Percentiles rank a stretch among this genome's conserved stretches.
These are phyloP conservation scores for Suhomyces yuchorum DNA, from an alignment of 1,139 yeast species.

Conservation along the genomic window DNA sequence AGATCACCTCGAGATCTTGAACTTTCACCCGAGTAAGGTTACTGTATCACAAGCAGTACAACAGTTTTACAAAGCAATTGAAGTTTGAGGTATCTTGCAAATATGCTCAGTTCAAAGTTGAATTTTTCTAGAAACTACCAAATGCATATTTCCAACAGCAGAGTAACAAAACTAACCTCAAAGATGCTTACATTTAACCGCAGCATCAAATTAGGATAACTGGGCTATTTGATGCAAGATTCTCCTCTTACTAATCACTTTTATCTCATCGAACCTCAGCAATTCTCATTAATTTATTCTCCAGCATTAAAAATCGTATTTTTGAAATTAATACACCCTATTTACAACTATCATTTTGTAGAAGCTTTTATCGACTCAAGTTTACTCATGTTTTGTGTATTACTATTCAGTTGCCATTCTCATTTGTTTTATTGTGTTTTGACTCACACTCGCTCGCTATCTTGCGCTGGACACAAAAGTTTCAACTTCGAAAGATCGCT, in stretches of 20 bases:
- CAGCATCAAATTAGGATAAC: too few relatives aligned
- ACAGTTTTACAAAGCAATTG: constrained; percentile 50
- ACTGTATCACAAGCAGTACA: constrained; percentile 67
- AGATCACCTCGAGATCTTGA: constrained; percentile 70
- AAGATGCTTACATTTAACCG: too few relatives aligned
- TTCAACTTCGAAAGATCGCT: background rate
- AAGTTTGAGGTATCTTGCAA: too few relatives aligned
- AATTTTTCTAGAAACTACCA: too few relatives aligned
- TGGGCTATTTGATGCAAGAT: too few relatives aligned
- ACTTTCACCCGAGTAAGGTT: constrained; percentile 66
- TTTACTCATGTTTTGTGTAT: too few relatives aligned
- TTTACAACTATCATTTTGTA: background rate
- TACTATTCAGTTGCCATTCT: too few relatives aligned
- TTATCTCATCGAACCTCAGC: background rate
- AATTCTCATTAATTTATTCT: background rate
- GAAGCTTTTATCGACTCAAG: too few relatives aligned
- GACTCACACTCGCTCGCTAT: background rate
- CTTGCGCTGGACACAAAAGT: background rate
- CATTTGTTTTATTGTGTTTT: too few relatives aligned
- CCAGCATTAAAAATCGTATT: background rate
- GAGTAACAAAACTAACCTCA: too few relatives aligned
- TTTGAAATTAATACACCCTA: background rate
- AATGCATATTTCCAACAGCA: too few relatives aligned
- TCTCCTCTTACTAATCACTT: background rate
- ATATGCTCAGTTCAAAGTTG: too few relatives aligned